Evolutionary conservation across 257 asterid species (phyloP).

Genomic region (Penstemon barbatus): DNA sequence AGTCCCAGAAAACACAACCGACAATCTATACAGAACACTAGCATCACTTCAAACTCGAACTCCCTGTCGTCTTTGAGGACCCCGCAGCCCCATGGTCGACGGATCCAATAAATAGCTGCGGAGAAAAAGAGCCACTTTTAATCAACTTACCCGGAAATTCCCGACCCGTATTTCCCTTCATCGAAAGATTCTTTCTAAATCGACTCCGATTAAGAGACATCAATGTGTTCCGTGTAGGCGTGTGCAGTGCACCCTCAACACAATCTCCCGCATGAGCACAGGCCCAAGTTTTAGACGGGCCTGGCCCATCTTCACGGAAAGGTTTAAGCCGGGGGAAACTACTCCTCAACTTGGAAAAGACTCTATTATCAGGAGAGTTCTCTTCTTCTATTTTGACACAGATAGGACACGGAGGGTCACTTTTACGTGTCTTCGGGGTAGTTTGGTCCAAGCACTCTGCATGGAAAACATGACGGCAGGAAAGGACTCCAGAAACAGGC

Average conservation of each 20-base stretch:
- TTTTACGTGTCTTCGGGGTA: slow-evolving; percentile 74
- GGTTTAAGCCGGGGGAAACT: slow-evolving; percentile 64
- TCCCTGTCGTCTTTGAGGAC: slow-evolving; percentile 47
- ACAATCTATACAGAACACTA: slow-evolving; percentile 19
- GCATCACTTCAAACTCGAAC: slow-evolving; percentile 41
- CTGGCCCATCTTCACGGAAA: slow-evolving; percentile 68
- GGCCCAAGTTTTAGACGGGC: slow-evolving; percentile 76
- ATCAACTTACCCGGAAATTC: slow-evolving; percentile 71
- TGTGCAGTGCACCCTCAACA: slow-evolving; percentile 79
- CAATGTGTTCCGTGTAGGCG: slow-evolving; percentile 56
- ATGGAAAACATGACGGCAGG: slow-evolving; percentile 89
- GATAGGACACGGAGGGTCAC: slow-evolving; percentile 90
- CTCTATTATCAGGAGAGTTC: slow-evolving; percentile 55
- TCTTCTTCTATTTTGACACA: slow-evolving; percentile 69
- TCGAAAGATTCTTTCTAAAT: slow-evolving; percentile 57
- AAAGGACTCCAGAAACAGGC: slow-evolving; percentile 93
- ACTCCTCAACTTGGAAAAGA: slow-evolving; percentile 52
- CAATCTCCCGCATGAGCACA: slow-evolving; percentile 87
- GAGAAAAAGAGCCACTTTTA: slow-evolving; percentile 59
- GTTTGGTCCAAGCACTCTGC: slow-evolving; percentile 95
- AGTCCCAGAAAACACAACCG: neutral
- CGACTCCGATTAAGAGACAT: slow-evolving; percentile 67
- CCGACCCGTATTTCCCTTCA: slow-evolving; percentile 49
- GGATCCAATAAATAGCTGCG: slow-evolving; percentile 55
- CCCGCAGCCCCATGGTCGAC: slow-evolving; percentile 57